Conservation (phyloP, 1,284 basidiomycete genomes). For the Moniliella sp. region DNA sequence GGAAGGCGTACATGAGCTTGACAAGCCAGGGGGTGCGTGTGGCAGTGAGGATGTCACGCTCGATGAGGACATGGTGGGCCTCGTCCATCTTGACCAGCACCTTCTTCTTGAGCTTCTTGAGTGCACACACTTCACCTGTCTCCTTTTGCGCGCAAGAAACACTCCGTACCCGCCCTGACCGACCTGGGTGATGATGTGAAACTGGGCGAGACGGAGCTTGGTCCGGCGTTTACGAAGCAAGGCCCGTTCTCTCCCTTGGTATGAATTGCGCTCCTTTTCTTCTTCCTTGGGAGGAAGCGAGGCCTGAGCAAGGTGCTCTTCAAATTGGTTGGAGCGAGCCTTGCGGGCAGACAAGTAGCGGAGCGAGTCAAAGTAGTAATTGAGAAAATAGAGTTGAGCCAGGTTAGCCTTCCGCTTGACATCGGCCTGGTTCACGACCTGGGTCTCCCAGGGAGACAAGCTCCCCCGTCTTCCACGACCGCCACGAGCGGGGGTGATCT, state of each 20-base stretch:
- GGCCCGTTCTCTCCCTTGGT: constrained; percentile 21
- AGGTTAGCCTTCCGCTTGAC: constrained; percentile 30
- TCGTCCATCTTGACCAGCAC: constrained; percentile 34
- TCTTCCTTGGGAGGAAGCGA: constrained; percentile 46
- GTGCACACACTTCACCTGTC: constrained; percentile 31
- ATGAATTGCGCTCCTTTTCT: constrained; percentile 12
- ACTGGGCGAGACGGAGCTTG: constrained; percentile 25
- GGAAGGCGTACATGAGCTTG: constrained; percentile 28
- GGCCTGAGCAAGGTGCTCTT: constrained; percentile 36
- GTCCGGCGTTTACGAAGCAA: constrained; percentile 26
- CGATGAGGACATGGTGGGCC: constrained; percentile 24
- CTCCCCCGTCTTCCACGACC: too few species aligned
- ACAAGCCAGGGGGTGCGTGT: constrained; percentile 32
- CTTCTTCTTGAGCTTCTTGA: constrained; percentile 30
- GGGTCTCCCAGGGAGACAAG: constrained; percentile 27
- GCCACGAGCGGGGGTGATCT: too few species aligned
- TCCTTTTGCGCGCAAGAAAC: constrained; percentile 29
- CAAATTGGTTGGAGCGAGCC: constrained; percentile 45
- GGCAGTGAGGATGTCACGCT: constrained; percentile 30
- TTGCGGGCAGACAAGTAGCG: constrained; percentile 23
- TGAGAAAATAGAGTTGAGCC: constrained; percentile 31
- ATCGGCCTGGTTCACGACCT: constrained; percentile 18
- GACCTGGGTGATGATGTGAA: constrained; percentile 34
- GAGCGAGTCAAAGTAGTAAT: constrained; percentile 30
- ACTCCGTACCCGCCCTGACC: constrained; percentile 33